Conservation (phyloP, 208 protist genomes). For the Leishmania arabica region DNA sequence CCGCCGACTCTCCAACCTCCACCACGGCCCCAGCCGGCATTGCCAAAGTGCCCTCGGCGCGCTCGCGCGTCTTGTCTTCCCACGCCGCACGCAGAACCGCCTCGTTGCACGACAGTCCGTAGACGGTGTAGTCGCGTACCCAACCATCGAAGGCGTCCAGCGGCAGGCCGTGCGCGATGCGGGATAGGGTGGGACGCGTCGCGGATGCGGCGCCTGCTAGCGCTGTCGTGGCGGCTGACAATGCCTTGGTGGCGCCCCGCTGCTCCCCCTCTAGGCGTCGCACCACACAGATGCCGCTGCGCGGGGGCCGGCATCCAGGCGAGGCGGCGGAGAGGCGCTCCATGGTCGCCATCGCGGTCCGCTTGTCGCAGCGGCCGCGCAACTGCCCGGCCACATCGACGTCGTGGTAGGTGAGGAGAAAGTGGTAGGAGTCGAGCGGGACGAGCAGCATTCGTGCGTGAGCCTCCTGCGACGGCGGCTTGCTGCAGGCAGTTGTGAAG, state of each 20-base stretch:
- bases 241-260: not conserved
- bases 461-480: not conserved
- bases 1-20: not conserved
- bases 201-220: not conserved
- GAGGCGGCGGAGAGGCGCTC: conserved; percentile 13
- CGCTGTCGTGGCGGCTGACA: not conserved
- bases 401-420: conserved; percentile 21
- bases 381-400: not conserved
- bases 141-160: conserved; percentile 32
- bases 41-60: not conserved
- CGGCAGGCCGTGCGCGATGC: conserved; percentile 24
- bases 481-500: not conserved
- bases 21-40: not conserved
- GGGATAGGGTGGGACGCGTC: conserved; percentile 18
- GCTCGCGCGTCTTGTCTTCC: conserved; percentile 33
- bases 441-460: conserved; percentile 10
- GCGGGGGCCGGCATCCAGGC: conserved; percentile 22
- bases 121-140: conserved; percentile 50
- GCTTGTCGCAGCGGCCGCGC: not conserved
- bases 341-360: conserved; percentile 1
- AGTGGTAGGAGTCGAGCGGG: conserved; percentile 32
- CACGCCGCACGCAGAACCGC: conserved; percentile 29
- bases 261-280: conserved; percentile 25
- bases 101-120: conserved; percentile 31
- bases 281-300: conserved; percentile 24